Conservation (phyloP, 108 stramenopile genomes). For the Licmophora abbreviata region DNA sequence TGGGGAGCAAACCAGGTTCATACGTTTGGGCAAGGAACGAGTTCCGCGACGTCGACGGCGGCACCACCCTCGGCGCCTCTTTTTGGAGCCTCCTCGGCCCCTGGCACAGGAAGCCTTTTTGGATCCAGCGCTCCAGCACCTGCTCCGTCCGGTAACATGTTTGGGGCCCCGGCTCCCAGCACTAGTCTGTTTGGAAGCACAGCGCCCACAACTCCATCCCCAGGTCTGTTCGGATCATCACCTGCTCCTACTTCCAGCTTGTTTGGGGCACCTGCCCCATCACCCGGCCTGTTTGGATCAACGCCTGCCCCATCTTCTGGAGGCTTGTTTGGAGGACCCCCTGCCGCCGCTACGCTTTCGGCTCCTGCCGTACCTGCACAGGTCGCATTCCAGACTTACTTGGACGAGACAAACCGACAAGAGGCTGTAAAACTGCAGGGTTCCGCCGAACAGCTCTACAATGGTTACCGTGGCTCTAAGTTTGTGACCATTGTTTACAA, state of each 20-base stretch:
- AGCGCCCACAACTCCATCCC: conserved; percentile 16
- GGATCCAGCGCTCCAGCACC: conserved; percentile 20
- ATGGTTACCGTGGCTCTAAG: conserved; percentile 36
- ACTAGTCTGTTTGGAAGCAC: conserved; percentile 21
- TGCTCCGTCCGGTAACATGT: conserved; percentile 21
- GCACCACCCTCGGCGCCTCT: conserved; percentile 24
- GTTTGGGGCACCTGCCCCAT: conserved; percentile 13
- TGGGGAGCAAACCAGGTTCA: conserved; percentile 47
- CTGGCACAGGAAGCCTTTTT: conserved; percentile 10
- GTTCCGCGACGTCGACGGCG: conserved; percentile 9
- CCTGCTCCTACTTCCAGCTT: conserved; percentile 17
- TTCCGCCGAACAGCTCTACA: conserved; percentile 38
- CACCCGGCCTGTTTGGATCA: conserved; percentile 19
- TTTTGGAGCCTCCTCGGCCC: conserved; percentile 25
- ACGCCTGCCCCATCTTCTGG: conserved; percentile 37
- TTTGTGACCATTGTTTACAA: conserved; percentile 73
- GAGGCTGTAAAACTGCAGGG: conserved; percentile 57
- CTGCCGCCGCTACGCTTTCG: conserved; percentile 10
- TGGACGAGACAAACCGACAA: conserved; percentile 57
- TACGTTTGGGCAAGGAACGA: conserved; percentile 13
- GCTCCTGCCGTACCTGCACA: conserved; percentile 48
- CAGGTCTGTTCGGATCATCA: conserved; percentile 31
- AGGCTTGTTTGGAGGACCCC: conserved; percentile 42
- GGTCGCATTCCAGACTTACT: conserved; percentile 57
- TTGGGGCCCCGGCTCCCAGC: conserved; percentile 20